Base-by-base conservation (phyloP, 768 basidiomycete species). In the Tricholoma saponaceum region DNA sequence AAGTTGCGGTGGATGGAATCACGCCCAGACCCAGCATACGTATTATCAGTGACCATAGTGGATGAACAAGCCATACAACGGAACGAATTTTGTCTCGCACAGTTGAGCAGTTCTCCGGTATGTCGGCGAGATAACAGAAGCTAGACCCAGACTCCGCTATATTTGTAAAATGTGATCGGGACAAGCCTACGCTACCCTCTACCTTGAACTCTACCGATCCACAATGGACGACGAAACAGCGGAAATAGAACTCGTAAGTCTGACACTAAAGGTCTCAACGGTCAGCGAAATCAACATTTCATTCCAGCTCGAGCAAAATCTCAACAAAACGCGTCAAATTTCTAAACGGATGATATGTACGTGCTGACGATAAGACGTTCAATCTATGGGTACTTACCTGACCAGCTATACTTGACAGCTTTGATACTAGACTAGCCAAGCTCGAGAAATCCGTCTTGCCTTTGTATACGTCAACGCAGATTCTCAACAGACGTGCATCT, bases 401-500 rank as follows among this genome's bases (percentile, higher is more conserved):
- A 62, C 66, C 67, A 94, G 92, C 88, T 47, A 87, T 93, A 63
- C 77, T 95, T 51, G 85, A 88, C 60, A 92, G 87, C 64, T 92
- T 93, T 65, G 92, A 94, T 69, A 83, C 84, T 1, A 83, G 92
- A 18, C 74, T 95, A 5, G 86, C 88, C 41, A 89, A 87, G 67
- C 80, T 94, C 20, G 92, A 94, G 66, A 93, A 92, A 63, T 87
- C 90, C 2, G 92, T 95, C 54, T 69, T 89, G 13, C 92, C 92
- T 0, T 70, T 95, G n/a, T 90, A 94, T 64, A 82, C 80, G 1
- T 86, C 88, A 3, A 86, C 91, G 0, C 89, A 92, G 67, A 76
- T 87, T 12, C 69, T 93, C 54, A 92, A 90, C 56, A 77, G 81
- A 63, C 73, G 92, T 37, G 82, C 82, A 16, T 82, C 80, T 46